Percentiles rank a stretch among this genome's conserved stretches.
phyloP scores from a whole-genome alignment of 441 rosid genomes.

The Eutrema salsugineum region DNA sequence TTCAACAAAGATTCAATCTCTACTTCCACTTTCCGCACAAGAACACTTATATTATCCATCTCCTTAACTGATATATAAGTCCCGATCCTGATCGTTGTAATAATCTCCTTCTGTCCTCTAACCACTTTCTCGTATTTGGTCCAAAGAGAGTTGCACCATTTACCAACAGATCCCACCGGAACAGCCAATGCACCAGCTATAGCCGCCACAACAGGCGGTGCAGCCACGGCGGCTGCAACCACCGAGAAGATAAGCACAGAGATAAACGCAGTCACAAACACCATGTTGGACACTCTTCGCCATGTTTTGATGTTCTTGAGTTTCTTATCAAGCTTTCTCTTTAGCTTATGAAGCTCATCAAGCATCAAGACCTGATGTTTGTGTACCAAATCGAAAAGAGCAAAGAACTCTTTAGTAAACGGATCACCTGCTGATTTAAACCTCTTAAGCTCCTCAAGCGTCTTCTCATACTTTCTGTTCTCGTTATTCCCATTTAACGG shows the following conservation, averaged over 20 bases:
- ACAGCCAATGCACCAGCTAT: slow-evolving; percentile 54
- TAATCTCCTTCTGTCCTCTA: slow-evolving; percentile 45
- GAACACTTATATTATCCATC: slow-evolving; percentile 49
- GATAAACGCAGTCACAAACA: slow-evolving; percentile 48
- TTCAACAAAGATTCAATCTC: slow-evolving; percentile 43
- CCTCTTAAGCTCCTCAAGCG: slow-evolving; percentile 28
- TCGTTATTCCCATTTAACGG: slow-evolving; percentile 13
- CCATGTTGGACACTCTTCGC: slow-evolving; percentile 54
- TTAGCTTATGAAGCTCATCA: slow-evolving; percentile 37
- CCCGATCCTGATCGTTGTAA: slow-evolving; percentile 36
- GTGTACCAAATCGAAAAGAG: slow-evolving; percentile 40
- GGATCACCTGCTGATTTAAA: slow-evolving; percentile 50
- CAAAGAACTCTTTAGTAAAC: slow-evolving; percentile 53
- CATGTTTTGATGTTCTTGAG: slow-evolving; percentile 47
- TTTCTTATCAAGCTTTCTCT: slow-evolving; percentile 51
- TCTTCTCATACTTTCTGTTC: slow-evolving; percentile 41
- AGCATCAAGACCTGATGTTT: slow-evolving; percentile 49
- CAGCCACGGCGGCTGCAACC: slow-evolving; percentile 68
- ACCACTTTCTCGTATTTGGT: slow-evolving; percentile 45
- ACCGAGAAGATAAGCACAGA: slow-evolving; percentile 62
- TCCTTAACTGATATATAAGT: slow-evolving; percentile 43
- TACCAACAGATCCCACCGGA: slow-evolving; percentile 59
- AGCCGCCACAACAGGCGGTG: slow-evolving; percentile 56
- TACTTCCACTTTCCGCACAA: slow-evolving; percentile 42
- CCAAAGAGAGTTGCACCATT: slow-evolving; percentile 64